phyloP scores from a whole-genome alignment of 495 filamentous ascomycete genomes.

The Hypoxylon crocopeplum region DNA sequence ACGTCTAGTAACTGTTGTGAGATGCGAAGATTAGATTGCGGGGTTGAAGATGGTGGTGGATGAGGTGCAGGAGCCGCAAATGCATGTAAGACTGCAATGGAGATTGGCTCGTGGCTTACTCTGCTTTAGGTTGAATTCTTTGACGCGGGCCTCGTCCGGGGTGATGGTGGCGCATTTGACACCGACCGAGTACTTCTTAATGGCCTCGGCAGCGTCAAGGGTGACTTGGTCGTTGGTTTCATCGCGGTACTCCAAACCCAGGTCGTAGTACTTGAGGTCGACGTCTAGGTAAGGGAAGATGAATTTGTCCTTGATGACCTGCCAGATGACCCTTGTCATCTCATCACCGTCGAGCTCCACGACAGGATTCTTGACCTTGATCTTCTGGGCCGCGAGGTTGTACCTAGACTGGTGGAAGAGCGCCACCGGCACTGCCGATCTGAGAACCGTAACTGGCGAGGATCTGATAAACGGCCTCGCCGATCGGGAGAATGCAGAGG shows the following conservation, averaged over 20 bases:
- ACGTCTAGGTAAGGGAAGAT: constrained; percentile 94
- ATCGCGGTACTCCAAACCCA: constrained; percentile 94
- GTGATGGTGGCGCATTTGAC: constrained; percentile 99
- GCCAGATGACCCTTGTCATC: constrained; percentile 99
- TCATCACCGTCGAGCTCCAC: constrained; percentile 98
- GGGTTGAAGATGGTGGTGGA: constrained; percentile 5
- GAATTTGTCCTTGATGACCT: constrained; percentile 98
- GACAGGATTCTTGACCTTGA: constrained; percentile 96
- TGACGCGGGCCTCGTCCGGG: constrained; percentile 91
- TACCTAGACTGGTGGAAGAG: constrained; percentile 40
- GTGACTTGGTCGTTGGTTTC: constrained; percentile 96
- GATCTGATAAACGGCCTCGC: constrained; percentile 40
- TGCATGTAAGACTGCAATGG: constrained; percentile 18
- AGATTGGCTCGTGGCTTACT: constrained; percentile 59
- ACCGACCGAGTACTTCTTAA: constrained; percentile 97
- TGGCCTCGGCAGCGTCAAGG: constrained; percentile 90
- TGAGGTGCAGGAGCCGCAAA: constrained; percentile 9
- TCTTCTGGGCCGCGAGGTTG: constrained; percentile 63
- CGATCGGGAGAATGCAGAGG: constrained; percentile 36
- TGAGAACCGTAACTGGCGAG: constrained; percentile 26
- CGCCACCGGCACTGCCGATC: constrained; percentile 36
- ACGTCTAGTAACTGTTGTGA: no score
- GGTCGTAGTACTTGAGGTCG: constrained; percentile 98
- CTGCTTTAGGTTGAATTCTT: constrained; percentile 98
- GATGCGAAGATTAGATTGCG: constrained; percentile 3